Evolutionary conservation across 495 filamentous ascomycete species (phyloP).

Genomic region (Poronia punctata): DNA sequence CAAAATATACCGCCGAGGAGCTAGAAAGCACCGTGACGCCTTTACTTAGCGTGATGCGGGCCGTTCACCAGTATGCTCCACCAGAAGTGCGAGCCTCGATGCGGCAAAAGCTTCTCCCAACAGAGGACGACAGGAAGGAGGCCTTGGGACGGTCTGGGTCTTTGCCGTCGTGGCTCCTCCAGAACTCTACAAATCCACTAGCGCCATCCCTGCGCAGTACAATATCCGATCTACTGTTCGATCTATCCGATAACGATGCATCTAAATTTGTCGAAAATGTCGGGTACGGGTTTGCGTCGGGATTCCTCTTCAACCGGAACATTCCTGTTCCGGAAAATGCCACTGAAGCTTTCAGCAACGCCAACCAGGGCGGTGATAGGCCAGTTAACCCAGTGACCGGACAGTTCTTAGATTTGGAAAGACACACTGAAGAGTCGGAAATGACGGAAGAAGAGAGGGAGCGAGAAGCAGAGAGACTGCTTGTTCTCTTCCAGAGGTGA

Average conservation of each 20-base stretch:
- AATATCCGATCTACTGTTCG: conserved; percentile 78
- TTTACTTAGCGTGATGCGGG: conserved; percentile 63
- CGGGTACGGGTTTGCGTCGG: conserved; percentile 87
- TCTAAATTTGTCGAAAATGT: conserved; percentile 70
- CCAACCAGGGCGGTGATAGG: conserved; percentile 19
- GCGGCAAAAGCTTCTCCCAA: conserved; percentile 63
- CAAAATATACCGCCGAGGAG: conserved; percentile 52
- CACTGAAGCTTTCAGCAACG: conserved; percentile 46
- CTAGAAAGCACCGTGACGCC: conserved; percentile 65
- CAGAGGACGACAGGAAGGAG: conserved; percentile 65
- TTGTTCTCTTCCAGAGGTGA: conserved; percentile 91
- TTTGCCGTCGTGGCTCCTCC: conserved; percentile 69
- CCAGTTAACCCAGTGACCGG: conserved; percentile 83
- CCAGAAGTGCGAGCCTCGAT: conserved; percentile 54
- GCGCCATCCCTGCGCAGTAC: conserved; percentile 63
- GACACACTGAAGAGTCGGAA: conserved; percentile 44
- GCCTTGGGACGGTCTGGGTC: conserved; percentile 71
- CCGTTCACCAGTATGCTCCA: conserved; percentile 67
- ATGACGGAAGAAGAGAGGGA: conserved; percentile 94
- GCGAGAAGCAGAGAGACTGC: conserved; percentile 83
- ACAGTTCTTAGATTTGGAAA: conserved; percentile 69
- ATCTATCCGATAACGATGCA: conserved; percentile 70
- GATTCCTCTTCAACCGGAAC: conserved; percentile 76
- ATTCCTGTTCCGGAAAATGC: conserved; percentile 65
- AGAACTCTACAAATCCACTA: conserved; percentile 66